Percentiles rank a stretch among this genome's conserved stretches.
Conservation (phyloP, 192 early-diverging fungal species). For the Entophlyctis luteolus region DNA sequence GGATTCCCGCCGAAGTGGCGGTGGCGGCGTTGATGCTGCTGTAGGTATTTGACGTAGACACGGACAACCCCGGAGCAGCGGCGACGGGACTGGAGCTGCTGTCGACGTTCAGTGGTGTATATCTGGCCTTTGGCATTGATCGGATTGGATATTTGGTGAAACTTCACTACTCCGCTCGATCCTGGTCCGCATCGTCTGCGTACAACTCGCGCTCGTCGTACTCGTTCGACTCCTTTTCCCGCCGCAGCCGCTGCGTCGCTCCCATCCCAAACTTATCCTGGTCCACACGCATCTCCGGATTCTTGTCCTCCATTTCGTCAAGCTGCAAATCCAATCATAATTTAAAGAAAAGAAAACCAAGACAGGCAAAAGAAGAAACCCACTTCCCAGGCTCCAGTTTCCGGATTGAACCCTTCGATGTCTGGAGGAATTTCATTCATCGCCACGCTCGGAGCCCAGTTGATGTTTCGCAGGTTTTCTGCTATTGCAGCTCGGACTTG, state of each 20-base stretch:
- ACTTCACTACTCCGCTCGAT: conserved; percentile 17
- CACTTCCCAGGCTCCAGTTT: conserved; percentile 35
- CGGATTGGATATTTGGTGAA: too few species aligned
- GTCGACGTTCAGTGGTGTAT: too few species aligned
- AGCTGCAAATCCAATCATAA: conserved; percentile 5
- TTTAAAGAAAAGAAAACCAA: not conserved
- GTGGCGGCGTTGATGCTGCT: too few species aligned
- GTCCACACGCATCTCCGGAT: conserved; percentile 39
- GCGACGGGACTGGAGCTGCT: too few species aligned
- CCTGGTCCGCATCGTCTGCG: conserved; percentile 40
- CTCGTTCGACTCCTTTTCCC: conserved; percentile 30
- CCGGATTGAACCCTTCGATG: conserved; percentile 29
- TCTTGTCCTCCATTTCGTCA: conserved; percentile 33
- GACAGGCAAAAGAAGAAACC: not conserved
- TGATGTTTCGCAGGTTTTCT: conserved; percentile 64
- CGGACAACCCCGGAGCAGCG: too few species aligned
- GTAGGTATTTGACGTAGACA: too few species aligned
- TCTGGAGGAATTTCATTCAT: conserved; percentile 71
- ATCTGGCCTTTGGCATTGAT: too few species aligned
- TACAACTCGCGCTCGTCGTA: conserved; percentile 43
- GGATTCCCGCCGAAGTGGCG: too few species aligned
- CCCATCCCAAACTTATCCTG: conserved; percentile 15
- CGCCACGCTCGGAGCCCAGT: conserved; percentile 77
- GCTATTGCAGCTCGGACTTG: conserved; percentile 58
- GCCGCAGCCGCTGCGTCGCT: conserved; percentile 7